Conservation (phyloP, 805 yeast species). For the Candida taoyuanica region DNA sequence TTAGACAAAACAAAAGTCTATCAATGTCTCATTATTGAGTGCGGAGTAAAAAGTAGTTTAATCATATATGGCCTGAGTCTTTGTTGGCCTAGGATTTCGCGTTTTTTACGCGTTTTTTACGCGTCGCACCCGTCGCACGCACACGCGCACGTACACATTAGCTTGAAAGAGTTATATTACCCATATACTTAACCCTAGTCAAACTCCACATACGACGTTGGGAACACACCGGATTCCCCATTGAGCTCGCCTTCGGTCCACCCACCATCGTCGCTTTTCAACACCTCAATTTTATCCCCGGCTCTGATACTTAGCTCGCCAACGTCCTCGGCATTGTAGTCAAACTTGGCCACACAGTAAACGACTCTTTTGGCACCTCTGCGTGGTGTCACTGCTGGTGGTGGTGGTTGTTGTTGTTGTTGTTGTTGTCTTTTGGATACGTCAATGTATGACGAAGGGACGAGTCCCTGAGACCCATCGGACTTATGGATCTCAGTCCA, state of each 20-base stretch:
- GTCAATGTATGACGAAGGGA: slow-evolving; percentile 77
- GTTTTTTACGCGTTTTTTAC: neutral
- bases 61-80: neutral
- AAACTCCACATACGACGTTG: slow-evolving; percentile 55
- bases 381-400: slow-evolving; percentile 23
- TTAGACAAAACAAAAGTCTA: too few relatives aligned
- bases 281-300: slow-evolving; percentile 69
- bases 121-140: neutral
- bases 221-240: slow-evolving; percentile 67
- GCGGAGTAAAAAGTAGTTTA: neutral
- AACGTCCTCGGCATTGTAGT: slow-evolving; percentile 42
- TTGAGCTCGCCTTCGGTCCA: slow-evolving; percentile 91
- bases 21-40: neutral
- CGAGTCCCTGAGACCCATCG: slow-evolving; percentile 62
- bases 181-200: slow-evolving; percentile 1
- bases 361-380: slow-evolving; percentile 15
- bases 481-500: slow-evolving; percentile 68
- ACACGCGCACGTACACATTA: neutral
- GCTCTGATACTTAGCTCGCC: slow-evolving; percentile 69
- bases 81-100: neutral
- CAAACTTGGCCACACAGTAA: slow-evolving; percentile 24
- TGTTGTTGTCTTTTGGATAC: too few relatives aligned
- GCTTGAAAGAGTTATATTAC: neutral
- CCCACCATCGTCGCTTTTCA: slow-evolving; percentile 78
- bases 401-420: slow-evolving; percentile 11